phyloP scores from a whole-genome alignment of 2,329 filamentous ascomycete genomes.

The Pezicula radicicola region DNA sequence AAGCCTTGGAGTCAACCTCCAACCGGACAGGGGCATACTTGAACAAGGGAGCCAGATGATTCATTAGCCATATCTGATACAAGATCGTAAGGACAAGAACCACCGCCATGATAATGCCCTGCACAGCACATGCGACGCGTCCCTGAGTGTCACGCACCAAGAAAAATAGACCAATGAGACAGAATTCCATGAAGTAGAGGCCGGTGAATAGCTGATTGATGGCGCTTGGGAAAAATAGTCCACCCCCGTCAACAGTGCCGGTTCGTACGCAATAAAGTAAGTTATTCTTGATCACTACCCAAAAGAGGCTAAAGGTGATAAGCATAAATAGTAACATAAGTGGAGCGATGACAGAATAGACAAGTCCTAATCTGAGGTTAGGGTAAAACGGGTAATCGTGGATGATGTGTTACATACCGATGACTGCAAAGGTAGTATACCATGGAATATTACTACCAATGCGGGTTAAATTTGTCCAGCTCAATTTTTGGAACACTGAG shows the following conservation, averaged over 20 bases:
- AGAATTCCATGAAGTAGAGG: constrained; percentile 20
- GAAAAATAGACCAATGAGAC: constrained; percentile 18
- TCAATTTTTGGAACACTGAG: constrained; percentile 15
- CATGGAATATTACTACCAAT: constrained; percentile 16
- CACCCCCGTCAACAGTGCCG: constrained; percentile 79
- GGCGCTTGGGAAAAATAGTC: constrained; percentile 44
- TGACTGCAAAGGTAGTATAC: constrained; percentile 16
- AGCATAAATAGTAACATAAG: constrained; percentile 88
- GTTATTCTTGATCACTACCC: constrained; percentile 91
- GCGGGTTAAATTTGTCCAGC: constrained; percentile 15
- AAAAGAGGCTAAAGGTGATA: constrained; percentile 82
- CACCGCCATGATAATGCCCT: constrained; percentile 19
- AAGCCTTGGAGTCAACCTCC: constrained; percentile 13
- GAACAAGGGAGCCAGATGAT: constrained; percentile 14
- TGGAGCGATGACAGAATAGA: constrained; percentile 83
- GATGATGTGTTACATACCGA: constrained; percentile 5
- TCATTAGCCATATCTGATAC: constrained; percentile 18
- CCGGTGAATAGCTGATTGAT: constrained; percentile 19
- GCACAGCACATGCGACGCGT: constrained; percentile 11
- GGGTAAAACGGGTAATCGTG: not conserved
- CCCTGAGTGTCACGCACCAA: constrained; percentile 14
- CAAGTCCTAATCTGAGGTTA: constrained; percentile 46
- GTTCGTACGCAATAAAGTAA: constrained; percentile 91
- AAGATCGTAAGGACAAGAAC: constrained; percentile 15
- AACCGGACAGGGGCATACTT: constrained; percentile 14